Base-by-base conservation (phyloP, 495 filamentous ascomycete genomes). In the Penicillium subrubescens region DNA sequence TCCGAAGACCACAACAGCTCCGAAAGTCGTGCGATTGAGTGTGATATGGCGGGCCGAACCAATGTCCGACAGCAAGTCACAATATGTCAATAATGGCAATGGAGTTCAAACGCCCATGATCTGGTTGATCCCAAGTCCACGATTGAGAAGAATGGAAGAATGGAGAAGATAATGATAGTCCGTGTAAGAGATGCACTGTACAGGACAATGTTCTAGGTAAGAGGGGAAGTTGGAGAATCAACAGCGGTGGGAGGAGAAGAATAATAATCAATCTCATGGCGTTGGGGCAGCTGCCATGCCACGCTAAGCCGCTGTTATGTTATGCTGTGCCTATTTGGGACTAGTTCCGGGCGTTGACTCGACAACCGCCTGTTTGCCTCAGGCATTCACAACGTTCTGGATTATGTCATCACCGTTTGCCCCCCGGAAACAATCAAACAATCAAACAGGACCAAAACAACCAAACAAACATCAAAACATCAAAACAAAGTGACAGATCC, bases 221-320 rank as follows among this genome's bases (percentile, higher is more conserved):
- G 21, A 39, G 34, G 67, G 44, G 64, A 59, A 67, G 62, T 59
- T 52, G 65, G 50, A 59, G 67, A 62, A 64, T 59, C 61, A 61
- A 69, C 59, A 68, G 66, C 67, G 35, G 54, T 31, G 56, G 37
- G 56, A 58, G 56, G 35, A 58, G 56, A 58, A 58, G 29, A 63
- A 65, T 68, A 77, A 72, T 27, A 27, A 27, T 27, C 25, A 4
- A 27, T 73, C 68, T 69, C 64, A 74, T 70, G 67, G 71, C 67
- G 73, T 78, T 77, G 70, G 71, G 74, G 72, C 68, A 77, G 68
- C 69, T 73, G 73, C 73, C 74, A 77, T 75, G 75, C 75, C 76
- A 73, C 76, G 76, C 73, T 74, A 77, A 73, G 71, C 74, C 73
- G 72, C 73, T 79, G 78, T 79, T 79, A 73, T 80, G 78, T 78